A percentile compares a stretch with the other conserved stretches of the same genome.
Conservation (phyloP, 768 basidiomycete species). For the Amanita fuliginea region DNA sequence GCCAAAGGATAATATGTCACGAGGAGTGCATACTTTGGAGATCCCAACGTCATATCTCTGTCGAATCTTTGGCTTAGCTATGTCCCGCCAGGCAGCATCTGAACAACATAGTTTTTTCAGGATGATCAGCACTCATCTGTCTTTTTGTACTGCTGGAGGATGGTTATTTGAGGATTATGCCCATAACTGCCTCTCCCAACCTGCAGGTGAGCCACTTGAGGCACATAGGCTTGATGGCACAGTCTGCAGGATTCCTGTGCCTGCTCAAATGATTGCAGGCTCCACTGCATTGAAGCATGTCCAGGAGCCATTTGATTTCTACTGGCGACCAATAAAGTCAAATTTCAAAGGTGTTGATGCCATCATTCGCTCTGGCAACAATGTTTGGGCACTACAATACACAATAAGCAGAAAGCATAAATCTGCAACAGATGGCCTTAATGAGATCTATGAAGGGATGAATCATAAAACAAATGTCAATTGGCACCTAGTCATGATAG, state of each 20-base stretch:
- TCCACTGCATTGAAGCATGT: background rate
- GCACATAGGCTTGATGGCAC: background rate
- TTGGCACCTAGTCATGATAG: constrained; percentile 6
- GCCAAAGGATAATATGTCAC: too few species aligned
- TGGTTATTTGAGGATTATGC: constrained; percentile 8
- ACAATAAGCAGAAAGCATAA: background rate
- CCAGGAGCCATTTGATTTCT: background rate
- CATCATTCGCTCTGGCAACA: constrained; percentile 3
- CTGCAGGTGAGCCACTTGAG: constrained; percentile 1
- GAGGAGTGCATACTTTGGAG: too few species aligned
- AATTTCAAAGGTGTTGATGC: constrained; percentile 7
- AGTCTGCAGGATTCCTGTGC: background rate
- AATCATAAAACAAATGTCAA: constrained; percentile 2
- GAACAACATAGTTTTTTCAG: constrained; percentile 3
- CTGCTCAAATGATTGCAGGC: background rate
- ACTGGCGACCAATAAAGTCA: background rate
- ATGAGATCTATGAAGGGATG: constrained; percentile 4
- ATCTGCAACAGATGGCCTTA: constrained; percentile 1
- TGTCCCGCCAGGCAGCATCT: constrained; percentile 4
- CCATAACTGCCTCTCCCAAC: constrained; percentile 6
- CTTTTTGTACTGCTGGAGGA: constrained; percentile 5
- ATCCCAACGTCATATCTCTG: too few species aligned
- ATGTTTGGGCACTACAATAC: constrained; percentile 6
- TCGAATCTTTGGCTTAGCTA: too few species aligned
- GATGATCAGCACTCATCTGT: constrained; percentile 3